phyloP scores from a whole-genome alignment of 352 stramenopile genomes.

The Phytophthora colocasiae region DNA sequence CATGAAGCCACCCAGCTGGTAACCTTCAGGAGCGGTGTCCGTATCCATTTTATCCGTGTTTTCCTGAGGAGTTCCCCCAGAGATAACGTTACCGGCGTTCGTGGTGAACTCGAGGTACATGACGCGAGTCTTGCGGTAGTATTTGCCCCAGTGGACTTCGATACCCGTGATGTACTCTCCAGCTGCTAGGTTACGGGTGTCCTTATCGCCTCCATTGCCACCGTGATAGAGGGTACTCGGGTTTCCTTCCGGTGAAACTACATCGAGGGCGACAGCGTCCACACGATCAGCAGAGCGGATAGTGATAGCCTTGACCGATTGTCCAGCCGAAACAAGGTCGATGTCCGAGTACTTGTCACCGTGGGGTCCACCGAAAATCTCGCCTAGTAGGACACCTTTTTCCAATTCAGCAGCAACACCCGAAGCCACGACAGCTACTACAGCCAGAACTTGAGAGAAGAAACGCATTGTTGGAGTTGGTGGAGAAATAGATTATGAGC shows the following conservation, averaged over 20 bases:
- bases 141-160: constrained; percentile 1
- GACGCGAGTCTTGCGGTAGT: neutral
- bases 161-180: constrained; percentile 5
- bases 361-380: neutral
- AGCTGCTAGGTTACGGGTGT: neutral
- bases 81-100: neutral
- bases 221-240: neutral
- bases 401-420: neutral
- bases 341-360: constrained; percentile 1
- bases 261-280: neutral
- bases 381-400: neutral
- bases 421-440: neutral
- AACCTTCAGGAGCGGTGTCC: neutral
- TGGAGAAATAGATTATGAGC: too few species aligned
- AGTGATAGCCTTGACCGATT: neutral
- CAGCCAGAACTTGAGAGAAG: constrained; percentile 1
- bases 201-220: neutral
- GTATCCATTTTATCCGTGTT: neutral
- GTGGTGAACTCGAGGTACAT: constrained; percentile 8
- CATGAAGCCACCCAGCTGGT: constrained; percentile 7
- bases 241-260: neutral
- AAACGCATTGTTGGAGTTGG: neutral
- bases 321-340: neutral
- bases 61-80: neutral
- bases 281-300: neutral